Evolutionary conservation across 768 basidiomycete species (phyloP).

Genomic region (Tulasnella sp.): DNA sequence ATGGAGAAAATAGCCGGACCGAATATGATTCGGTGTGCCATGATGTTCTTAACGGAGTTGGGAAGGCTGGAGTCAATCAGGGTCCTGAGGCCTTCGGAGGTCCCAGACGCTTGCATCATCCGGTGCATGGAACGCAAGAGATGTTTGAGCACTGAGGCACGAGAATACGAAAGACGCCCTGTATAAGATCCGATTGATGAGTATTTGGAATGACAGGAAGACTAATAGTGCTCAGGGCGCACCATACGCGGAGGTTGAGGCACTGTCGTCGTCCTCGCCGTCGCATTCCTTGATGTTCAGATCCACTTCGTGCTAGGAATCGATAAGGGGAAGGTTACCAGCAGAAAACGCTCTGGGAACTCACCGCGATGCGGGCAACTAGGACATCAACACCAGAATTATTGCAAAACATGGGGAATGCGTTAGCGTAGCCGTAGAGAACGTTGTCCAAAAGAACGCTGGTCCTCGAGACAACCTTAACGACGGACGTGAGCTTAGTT

Average conservation of each 20-base stretch:
- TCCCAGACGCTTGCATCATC: slow-evolving; percentile 94
- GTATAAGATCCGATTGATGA: not conserved
- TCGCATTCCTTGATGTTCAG: slow-evolving; percentile 47
- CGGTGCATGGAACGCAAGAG: slow-evolving; percentile 85
- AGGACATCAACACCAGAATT: slow-evolving; percentile 74
- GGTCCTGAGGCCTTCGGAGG: slow-evolving; percentile 86
- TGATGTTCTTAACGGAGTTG: slow-evolving; percentile 75
- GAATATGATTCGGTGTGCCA: slow-evolving; percentile 69
- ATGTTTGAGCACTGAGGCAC: slow-evolving; percentile 76
- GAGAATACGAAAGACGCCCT: slow-evolving; percentile 64
- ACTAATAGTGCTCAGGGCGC: slow-evolving; percentile 18
- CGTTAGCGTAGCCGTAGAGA: slow-evolving; percentile 77
- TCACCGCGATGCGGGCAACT: slow-evolving; percentile 76
- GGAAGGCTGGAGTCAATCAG: slow-evolving; percentile 83
- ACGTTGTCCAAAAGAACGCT: slow-evolving; percentile 89
- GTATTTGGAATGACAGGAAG: slow-evolving; percentile 9
- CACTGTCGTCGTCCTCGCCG: slow-evolving; percentile 32
- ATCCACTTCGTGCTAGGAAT: slow-evolving; percentile 50
- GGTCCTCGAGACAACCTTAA: slow-evolving; percentile 62
- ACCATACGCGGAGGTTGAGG: slow-evolving; percentile 44
- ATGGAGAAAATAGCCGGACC: slow-evolving; percentile 78
- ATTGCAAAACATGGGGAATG: slow-evolving; percentile 75
- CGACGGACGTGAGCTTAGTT: not conserved
- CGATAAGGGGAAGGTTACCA: not conserved
- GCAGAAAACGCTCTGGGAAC: slow-evolving; percentile 21